Evolutionary conservation across 768 basidiomycete genomes (phyloP).

Genomic region (Hericium alpestre): DNA sequence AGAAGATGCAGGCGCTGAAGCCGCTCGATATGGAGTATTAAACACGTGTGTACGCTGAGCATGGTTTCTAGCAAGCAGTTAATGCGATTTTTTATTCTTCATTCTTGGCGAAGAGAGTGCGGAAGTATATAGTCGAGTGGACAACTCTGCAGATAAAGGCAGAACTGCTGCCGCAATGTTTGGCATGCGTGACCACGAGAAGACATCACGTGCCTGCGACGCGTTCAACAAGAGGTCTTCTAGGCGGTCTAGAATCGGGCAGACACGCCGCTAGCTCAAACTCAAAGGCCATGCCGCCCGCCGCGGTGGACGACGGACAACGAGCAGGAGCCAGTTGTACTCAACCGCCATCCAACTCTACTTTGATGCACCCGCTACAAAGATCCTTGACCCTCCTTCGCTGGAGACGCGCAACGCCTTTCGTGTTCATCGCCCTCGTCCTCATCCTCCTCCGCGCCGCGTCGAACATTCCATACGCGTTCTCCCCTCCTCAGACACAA

Average conservation of each 20-base stretch:
- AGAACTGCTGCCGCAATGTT: not conserved
- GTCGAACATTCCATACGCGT: not conserved
- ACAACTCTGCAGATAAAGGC: not conserved
- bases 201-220: not conserved
- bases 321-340: not conserved
- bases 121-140: not conserved
- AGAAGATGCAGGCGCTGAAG: slow-evolving; percentile 45
- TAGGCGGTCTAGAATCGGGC: not conserved
- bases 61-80: not conserved
- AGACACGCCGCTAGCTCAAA: not conserved
- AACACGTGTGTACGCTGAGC: not conserved
- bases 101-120: not conserved
- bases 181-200: not conserved
- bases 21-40: slow-evolving; percentile 23
- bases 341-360: not conserved
- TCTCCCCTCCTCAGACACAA: not conserved
- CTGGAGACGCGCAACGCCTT: not conserved
- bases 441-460: not conserved
- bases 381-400: not conserved
- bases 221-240: not conserved
- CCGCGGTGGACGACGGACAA: no score
- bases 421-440: not conserved
- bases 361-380: not conserved
- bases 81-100: not conserved
- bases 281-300: no score